These are phyloP conservation scores for Boletus subluridellus DNA, from an alignment of 1,284 basidiomycete genomes.

Conservation along the genomic window DNA sequence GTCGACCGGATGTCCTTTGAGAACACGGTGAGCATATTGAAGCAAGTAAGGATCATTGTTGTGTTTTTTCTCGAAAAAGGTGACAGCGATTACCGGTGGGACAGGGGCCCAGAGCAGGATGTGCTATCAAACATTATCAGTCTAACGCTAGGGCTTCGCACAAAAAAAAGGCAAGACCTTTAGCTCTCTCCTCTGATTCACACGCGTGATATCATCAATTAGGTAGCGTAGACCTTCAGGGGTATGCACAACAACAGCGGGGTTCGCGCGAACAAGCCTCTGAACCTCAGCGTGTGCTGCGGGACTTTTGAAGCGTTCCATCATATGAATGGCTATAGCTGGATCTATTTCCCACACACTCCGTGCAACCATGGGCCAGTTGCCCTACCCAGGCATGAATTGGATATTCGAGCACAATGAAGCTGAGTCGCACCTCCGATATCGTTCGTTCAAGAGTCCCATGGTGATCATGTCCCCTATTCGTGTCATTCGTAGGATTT, in stretches of 20 bases:
- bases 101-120: slow-evolving; percentile 87
- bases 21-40: slow-evolving; percentile 95
- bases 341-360: slow-evolving; percentile 85
- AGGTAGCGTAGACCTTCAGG: slow-evolving; percentile 81
- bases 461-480: slow-evolving; percentile 61
- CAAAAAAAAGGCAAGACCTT: slow-evolving; percentile 48
- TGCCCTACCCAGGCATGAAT: slow-evolving; percentile 43
- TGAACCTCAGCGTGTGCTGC: slow-evolving; percentile 67
- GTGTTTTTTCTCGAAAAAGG: slow-evolving; percentile 84
- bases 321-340: slow-evolving; percentile 76
- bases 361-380: slow-evolving; percentile 68
- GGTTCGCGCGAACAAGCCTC: slow-evolving; percentile 71
- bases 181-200: slow-evolving; percentile 59
- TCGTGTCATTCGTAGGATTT: slow-evolving; percentile 79
- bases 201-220: slow-evolving; percentile 68
- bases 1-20: slow-evolving; percentile 93
- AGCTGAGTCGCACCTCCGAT: slow-evolving; percentile 49
- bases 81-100: slow-evolving; percentile 82
- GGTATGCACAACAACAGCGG: slow-evolving; percentile 67
- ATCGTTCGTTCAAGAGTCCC: slow-evolving; percentile 57
- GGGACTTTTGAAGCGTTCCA: slow-evolving; percentile 79
- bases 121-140: slow-evolving; percentile 49
- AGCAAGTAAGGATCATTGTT: slow-evolving; percentile 82
- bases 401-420: neutral
- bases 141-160: neutral